A percentile compares a stretch with the other conserved stretches of the same genome.
Conservation (phyloP, 176 grass and related monocot species). For the Cocos nucifera region DNA sequence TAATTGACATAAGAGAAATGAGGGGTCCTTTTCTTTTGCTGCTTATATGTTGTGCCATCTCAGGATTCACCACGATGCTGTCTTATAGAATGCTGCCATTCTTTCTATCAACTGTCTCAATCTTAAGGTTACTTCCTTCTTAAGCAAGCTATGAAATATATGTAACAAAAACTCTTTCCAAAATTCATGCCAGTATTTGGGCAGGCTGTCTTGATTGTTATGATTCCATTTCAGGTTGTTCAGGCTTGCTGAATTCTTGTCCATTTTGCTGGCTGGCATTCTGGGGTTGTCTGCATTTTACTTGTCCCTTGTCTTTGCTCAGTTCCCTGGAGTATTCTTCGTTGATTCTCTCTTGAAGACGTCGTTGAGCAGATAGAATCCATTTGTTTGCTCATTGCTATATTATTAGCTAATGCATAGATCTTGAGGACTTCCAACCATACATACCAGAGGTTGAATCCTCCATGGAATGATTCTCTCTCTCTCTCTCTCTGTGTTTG, state of each 20-base stretch:
- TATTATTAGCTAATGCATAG: not conserved
- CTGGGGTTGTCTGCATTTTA: slow-evolving; percentile 1
- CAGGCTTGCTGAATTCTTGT: not conserved
- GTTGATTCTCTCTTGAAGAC: not conserved
- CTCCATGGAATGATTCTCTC: too few species aligned
- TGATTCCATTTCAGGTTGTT: not conserved
- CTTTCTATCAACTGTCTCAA: not conserved
- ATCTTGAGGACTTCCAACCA: not conserved
- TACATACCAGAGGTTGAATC: too few species aligned
- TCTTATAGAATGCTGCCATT: not conserved
- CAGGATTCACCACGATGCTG: not conserved
- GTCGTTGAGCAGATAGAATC: not conserved
- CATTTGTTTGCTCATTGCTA: not conserved
- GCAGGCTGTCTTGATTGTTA: too few species aligned
- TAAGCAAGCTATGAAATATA: not conserved
- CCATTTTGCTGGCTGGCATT: not conserved
- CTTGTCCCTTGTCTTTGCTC: not conserved
- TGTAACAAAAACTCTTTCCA: not conserved
- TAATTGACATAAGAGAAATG: slow-evolving; percentile 1
- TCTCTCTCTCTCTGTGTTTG: too few species aligned
- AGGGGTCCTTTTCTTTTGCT: not conserved
- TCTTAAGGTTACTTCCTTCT: not conserved
- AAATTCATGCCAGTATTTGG: not conserved
- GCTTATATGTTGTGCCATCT: not conserved
- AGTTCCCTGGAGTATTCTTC: not conserved